Evolutionary conservation across 176 grass and related monocot genomes (phyloP), one percentile per base, ranked within the genome.

Genomic region (Aegilops umbellulata): DNA sequence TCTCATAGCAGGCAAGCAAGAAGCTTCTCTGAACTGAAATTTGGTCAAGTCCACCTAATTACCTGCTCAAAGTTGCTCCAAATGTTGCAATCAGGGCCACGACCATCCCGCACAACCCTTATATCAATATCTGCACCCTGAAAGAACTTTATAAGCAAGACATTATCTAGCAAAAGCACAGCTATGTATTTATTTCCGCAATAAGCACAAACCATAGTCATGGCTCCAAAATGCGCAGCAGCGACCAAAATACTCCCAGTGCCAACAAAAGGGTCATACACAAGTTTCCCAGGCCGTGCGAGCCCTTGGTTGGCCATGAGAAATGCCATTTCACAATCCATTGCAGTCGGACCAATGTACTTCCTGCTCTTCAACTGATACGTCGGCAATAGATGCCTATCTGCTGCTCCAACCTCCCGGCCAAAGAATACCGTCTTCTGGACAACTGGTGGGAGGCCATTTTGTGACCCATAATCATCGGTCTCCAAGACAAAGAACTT

Each of bases 101-200:
- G 92, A 13, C 96, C 96, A 88, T 98, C 96, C 60, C 93, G 93
- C 22, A 98, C 96, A 47, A 95, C 93, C 89, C 91, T 98, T 98
- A 98, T 94, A 83, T 98, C 96, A 41, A 98, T 98, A 98, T 98
- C 93, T 95, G 96, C 96, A 89, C 96, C 96, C 96, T 98, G 93
- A 78, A 92, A 86, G 23, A 30, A 12, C 36, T 89, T 69, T 84
- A 74, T 90, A 74, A 92, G 84, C 32, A 19, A 60, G 20, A 3
- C 20, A 82, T 31, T 17, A 3, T 91, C 35, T 1, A 88, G 42
- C 25, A 87, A 69, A 77, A 76, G 17, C 9, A 32, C 7, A 77
- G 71, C 0, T 1, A 8, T 26, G 16, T 12, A 80, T 68, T 61
- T 11, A 74, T 69, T 46, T 15, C 24, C 5, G 20, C 10, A 86